These are phyloP conservation scores for Amaranthus palmeri DNA, from an alignment of 148 eudicot species.

Conservation along the genomic window DNA sequence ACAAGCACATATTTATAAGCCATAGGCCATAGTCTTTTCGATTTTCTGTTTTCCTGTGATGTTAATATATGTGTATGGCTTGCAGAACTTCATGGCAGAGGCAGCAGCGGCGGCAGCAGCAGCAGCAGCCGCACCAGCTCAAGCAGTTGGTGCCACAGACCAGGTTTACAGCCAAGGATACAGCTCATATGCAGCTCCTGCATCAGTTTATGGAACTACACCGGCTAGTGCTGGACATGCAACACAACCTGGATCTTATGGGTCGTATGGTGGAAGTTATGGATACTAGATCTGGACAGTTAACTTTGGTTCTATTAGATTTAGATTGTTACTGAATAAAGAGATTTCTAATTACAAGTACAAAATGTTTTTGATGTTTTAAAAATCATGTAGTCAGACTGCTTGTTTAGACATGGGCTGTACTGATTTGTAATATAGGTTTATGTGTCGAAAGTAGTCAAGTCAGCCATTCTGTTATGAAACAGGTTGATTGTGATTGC, in stretches of 20 bases:
- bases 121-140: constrained; percentile 39
- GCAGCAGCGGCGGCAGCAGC: constrained; percentile 58
- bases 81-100: constrained; percentile 89
- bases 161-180: constrained; percentile 57
- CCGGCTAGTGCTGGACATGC: constrained; percentile 47
- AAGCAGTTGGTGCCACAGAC: constrained; percentile 43
- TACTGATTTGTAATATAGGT: constrained; percentile 1
- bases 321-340: constrained; percentile 10
- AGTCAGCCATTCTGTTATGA: not conserved
- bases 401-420: not conserved
- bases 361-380: not conserved
- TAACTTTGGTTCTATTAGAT: not conserved
- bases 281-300: constrained; percentile 38
- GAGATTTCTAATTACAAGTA: not conserved
- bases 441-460: not conserved
- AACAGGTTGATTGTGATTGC: not conserved
- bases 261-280: constrained; percentile 57
- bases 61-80: not conserved
- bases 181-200: constrained; percentile 50
- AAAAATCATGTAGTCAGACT: not conserved
- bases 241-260: constrained; percentile 62
- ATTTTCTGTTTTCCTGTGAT: not conserved
- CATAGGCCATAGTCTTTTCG: not conserved
- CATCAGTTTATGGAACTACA: constrained; percentile 38
- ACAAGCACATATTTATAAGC: too few species aligned